Conservation (phyloP, 805 yeast species). For the Pichia phayaonensis region DNA sequence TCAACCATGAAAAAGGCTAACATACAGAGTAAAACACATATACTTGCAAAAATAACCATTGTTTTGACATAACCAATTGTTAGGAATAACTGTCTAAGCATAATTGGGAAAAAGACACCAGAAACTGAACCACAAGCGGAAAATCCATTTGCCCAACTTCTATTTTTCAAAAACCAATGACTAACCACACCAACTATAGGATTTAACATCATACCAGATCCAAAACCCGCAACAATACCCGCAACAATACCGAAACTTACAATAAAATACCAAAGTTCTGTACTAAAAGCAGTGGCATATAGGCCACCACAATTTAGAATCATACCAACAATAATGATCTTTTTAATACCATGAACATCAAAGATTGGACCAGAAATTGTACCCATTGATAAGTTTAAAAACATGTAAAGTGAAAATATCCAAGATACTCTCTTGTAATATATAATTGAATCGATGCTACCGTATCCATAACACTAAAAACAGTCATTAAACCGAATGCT, state of each 20-base stretch:
- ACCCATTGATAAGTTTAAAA: constrained; percentile 40
- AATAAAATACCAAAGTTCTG: constrained; percentile 52
- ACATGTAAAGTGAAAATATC: constrained; percentile 56
- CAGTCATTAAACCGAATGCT: constrained; percentile 47
- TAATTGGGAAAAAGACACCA: constrained; percentile 46
- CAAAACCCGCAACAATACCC: too few relatives aligned
- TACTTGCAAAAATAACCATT: constrained; percentile 41
- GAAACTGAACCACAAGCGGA: constrained; percentile 48
- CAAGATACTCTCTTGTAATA: constrained; percentile 52
- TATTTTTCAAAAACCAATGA: constrained; percentile 54
- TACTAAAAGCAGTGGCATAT: constrained; percentile 36
- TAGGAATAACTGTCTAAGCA: constrained; percentile 41
- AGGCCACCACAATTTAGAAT: constrained; percentile 23
- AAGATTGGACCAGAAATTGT: constrained; percentile 41
- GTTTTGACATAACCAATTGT: constrained; percentile 49
- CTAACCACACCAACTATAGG: constrained; percentile 58
- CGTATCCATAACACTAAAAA: constrained; percentile 51
- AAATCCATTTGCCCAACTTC: constrained; percentile 49
- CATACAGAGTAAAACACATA: constrained; percentile 35
- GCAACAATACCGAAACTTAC: constrained; percentile 48
- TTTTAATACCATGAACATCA: constrained; percentile 51
- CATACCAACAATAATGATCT: constrained; percentile 44
- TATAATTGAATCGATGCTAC: constrained; percentile 58
- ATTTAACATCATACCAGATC: constrained; percentile 52
- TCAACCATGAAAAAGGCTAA: constrained; percentile 32